These are phyloP conservation scores for Pleurotus sapidus DNA, from an alignment of 768 basidiomycete genomes.

Conservation along the genomic window DNA sequence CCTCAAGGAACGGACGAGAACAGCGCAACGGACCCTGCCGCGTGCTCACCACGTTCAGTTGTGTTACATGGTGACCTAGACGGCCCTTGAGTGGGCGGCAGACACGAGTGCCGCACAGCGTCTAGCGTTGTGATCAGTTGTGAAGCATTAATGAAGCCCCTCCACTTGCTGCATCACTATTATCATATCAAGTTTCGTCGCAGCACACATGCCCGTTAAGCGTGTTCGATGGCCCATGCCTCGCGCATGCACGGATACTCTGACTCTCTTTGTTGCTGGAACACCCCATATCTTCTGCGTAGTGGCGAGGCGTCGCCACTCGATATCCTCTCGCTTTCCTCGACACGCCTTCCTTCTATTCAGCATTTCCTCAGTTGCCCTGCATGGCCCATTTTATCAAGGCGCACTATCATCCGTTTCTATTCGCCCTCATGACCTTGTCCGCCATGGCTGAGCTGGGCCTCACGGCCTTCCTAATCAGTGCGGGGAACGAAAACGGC, in stretches of 20 bases:
- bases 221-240: background rate
- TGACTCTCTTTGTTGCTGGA: background rate
- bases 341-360: background rate
- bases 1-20: too few species aligned
- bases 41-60: too few species aligned
- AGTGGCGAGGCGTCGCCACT: background rate
- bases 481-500: constrained; percentile 57
- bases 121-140: constrained; percentile 1
- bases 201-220: background rate
- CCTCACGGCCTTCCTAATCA: constrained; percentile 71
- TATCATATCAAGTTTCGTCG: background rate
- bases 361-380: background rate
- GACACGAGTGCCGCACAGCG: too few species aligned
- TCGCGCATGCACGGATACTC: background rate
- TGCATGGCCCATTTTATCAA: constrained; percentile 30
- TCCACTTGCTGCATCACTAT: background rate
- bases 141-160: too few species aligned
- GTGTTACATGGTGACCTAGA: too few species aligned
- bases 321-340: background rate
- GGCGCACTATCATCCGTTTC: constrained; percentile 58
- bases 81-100: too few species aligned
- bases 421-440: constrained; percentile 63
- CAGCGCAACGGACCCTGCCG: too few species aligned
- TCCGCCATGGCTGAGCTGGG: constrained; percentile 72
- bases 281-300: constrained; percentile 1